Evolutionary conservation across 1,139 yeast species (phyloP).

Genomic region (Ogataea hybrid): DNA sequence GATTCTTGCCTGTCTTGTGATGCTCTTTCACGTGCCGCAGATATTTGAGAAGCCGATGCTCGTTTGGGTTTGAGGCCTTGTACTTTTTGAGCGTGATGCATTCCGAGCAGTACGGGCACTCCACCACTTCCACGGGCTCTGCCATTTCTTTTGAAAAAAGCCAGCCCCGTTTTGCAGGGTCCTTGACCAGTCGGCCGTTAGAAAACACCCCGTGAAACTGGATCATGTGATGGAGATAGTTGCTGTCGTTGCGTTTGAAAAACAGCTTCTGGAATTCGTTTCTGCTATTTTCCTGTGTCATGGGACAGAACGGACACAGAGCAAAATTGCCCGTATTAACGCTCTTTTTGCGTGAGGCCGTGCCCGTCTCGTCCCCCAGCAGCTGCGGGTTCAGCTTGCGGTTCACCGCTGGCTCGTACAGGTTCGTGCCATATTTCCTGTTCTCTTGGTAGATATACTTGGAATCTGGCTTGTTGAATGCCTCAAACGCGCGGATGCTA

Average conservation of each 20-base stretch:
- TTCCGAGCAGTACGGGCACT: conserved; percentile 26
- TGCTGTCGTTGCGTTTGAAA: conserved; percentile 30
- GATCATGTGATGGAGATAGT: conserved; percentile 29
- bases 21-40: conserved; percentile 26
- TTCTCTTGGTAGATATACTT: conserved; percentile 14
- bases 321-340: conserved; percentile 20
- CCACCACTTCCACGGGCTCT: conserved; percentile 22
- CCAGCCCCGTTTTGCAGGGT: conserved; percentile 23
- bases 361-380: background rate
- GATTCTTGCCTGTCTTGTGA: conserved; percentile 25
- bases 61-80: conserved; percentile 17
- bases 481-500: conserved; percentile 9
- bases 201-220: conserved; percentile 31
- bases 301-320: too few species aligned
- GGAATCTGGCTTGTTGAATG: conserved; percentile 2
- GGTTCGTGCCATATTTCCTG: conserved; percentile 16
- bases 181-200: conserved; percentile 25
- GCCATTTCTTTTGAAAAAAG: conserved; percentile 8
- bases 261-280: too few species aligned
- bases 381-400: conserved; percentile 13
- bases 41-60: conserved; percentile 24
- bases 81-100: conserved; percentile 18
- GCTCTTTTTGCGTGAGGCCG: conserved; percentile 6
- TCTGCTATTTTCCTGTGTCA: too few species aligned
- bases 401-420: conserved; percentile 25